These are phyloP conservation scores for Aspergillus brasiliensis DNA, from an alignment of 2,329 filamentous ascomycete genomes.

Conservation along the genomic window DNA sequence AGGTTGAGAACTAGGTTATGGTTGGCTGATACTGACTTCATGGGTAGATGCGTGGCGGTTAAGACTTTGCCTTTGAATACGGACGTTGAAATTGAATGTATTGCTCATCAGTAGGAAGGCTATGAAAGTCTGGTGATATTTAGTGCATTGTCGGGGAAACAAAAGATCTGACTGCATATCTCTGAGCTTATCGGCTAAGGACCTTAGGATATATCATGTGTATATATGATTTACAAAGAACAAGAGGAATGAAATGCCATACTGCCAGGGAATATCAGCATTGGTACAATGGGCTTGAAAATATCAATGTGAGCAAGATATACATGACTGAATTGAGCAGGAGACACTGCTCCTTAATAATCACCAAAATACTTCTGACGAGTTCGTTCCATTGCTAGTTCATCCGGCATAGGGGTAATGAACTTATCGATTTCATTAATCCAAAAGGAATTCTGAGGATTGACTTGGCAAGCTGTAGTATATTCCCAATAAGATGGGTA, in stretches of 20 bases:
- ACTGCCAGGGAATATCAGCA: too few relatives aligned
- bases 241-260: too few relatives aligned
- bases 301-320: too few relatives aligned
- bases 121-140: background rate
- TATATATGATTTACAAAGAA: too few relatives aligned
- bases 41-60: conserved; percentile 71
- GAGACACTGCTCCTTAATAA: conserved; percentile 14
- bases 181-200: too few relatives aligned
- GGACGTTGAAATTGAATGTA: conserved; percentile 86
- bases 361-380: conserved; percentile 42
- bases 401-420: conserved; percentile 39
- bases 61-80: conserved; percentile 85
- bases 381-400: conserved; percentile 44
- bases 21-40: background rate
- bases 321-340: too few relatives aligned
- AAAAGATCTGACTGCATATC: background rate
- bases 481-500: conserved; percentile 38
- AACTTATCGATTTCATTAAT: conserved; percentile 44
- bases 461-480: conserved; percentile 44
- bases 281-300: too few relatives aligned
- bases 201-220: too few relatives aligned
- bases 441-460: conserved; percentile 44
- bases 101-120: conserved; percentile 42
- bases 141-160: background rate
- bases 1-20: background rate